Percentiles rank a stretch among this genome's conserved stretches.
phyloP scores from a whole-genome alignment of 1,284 basidiomycete genomes.

The Pascua sp. region DNA sequence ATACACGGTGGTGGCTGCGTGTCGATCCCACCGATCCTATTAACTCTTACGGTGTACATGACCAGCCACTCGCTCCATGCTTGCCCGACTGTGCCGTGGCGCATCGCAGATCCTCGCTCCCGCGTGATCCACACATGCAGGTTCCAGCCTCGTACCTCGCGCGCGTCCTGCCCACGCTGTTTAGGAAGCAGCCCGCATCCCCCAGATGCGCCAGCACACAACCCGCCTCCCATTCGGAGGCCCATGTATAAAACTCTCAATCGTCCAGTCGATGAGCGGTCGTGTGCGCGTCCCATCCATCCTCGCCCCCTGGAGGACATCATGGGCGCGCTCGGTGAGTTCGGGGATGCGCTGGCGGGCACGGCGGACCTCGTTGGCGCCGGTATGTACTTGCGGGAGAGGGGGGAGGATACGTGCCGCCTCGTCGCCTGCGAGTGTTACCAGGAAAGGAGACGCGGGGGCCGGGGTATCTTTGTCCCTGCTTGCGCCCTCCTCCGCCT shows the following conservation, averaged over 20 bases:
- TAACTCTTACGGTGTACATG: too few relatives aligned
- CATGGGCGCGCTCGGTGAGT: constrained; percentile 10
- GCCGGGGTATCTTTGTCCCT: neutral
- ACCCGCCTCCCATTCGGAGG: constrained; percentile 3
- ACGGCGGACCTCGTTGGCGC: constrained; percentile 27
- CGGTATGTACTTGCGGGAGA: constrained; percentile 25
- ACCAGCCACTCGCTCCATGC: too few relatives aligned
- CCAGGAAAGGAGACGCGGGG: neutral
- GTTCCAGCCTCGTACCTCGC: too few relatives aligned
- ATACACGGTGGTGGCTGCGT: too few relatives aligned
- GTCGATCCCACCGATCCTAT: too few relatives aligned
- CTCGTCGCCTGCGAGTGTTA: constrained; percentile 1
- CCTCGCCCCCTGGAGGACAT: constrained; percentile 25
- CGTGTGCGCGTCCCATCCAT: constrained; percentile 25
- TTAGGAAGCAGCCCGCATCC: constrained; percentile 5
- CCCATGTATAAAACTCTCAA: constrained; percentile 18
- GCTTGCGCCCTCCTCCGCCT: constrained; percentile 1
- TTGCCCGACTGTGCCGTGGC: too few relatives aligned
- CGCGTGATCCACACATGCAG: too few relatives aligned
- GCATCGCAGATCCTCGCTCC: too few relatives aligned
- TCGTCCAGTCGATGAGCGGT: constrained; percentile 30
- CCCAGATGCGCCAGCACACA: constrained; percentile 10
- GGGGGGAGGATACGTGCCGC: constrained; percentile 23
- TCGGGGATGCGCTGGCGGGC: constrained; percentile 8
- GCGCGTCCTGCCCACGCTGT: too few relatives aligned